These are phyloP conservation scores for Suillus americanus DNA, from an alignment of 768 basidiomycete species.

Conservation along the genomic window DNA sequence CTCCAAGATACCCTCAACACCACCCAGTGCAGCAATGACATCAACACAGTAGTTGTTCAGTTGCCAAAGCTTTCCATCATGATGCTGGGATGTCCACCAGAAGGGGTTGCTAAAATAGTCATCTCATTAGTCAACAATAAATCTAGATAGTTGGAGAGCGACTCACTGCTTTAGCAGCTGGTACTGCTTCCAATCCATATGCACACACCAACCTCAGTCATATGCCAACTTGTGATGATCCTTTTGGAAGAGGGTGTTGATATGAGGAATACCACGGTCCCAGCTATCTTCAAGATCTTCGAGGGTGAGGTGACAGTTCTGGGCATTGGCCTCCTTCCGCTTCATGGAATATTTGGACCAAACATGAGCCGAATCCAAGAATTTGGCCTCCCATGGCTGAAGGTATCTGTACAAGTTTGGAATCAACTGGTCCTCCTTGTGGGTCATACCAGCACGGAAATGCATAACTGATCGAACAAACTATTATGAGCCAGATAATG, in stretches of 20 bases:
- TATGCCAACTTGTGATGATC: conserved; percentile 98
- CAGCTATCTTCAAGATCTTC: conserved; percentile 98
- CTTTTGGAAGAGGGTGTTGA: conserved; percentile 99
- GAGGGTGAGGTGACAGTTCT: conserved; percentile 93
- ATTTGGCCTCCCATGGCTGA: conserved; percentile 97
- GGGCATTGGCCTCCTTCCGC: conserved; percentile 98
- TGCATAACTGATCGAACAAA: conserved; percentile 67
- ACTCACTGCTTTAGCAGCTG: conserved; percentile 87
- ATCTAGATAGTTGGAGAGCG: neutral
- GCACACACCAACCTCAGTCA: conserved; percentile 98
- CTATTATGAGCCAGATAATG: neutral
- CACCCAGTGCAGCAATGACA: conserved; percentile 95
- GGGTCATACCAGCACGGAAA: conserved; percentile 99
- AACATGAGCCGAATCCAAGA: conserved; percentile 96
- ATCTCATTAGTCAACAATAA: conserved; percentile 12
- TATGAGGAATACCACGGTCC: conserved; percentile 98
- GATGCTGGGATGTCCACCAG: conserved; percentile 99
- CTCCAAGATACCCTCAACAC: conserved; percentile 95
- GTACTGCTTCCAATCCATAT: conserved; percentile 98
- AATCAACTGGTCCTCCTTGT: conserved; percentile 92
- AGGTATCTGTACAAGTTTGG: conserved; percentile 97
- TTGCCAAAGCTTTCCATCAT: conserved; percentile 96
- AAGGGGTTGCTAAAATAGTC: conserved; percentile 75
- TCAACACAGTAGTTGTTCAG: conserved; percentile 98
- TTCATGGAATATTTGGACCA: conserved; percentile 99